phyloP scores from a whole-genome alignment of 2,329 filamentous ascomycete species.

The Pyrenophora seminiperda region DNA sequence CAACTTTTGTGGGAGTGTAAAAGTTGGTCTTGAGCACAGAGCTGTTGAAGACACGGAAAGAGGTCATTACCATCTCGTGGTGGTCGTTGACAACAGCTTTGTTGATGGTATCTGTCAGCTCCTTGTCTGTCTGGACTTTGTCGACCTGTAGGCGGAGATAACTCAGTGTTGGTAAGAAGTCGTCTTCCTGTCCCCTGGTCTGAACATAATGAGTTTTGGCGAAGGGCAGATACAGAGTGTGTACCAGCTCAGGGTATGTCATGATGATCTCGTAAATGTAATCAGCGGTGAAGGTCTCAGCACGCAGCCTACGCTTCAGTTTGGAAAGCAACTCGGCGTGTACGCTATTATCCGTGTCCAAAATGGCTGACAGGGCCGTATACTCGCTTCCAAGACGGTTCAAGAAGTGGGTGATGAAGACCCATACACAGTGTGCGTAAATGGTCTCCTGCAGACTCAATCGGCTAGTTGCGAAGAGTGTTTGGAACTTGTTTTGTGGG shows the following conservation, averaged over 20 bases:
- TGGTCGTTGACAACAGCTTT: constrained; percentile 73
- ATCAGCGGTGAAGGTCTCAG: constrained; percentile 96
- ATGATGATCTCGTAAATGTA: constrained; percentile 98
- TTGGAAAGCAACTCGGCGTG: constrained; percentile 89
- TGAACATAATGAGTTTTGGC: constrained; percentile 82
- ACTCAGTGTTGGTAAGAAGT: constrained; percentile 72
- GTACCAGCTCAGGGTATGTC: constrained; percentile 84
- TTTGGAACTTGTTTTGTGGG: constrained; percentile 94
- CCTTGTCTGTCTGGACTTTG: constrained; percentile 56
- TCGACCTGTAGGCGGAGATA: constrained; percentile 70
- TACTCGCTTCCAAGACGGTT: constrained; percentile 95
- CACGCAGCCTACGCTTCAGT: constrained; percentile 92
- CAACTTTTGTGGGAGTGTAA: constrained; percentile 98
- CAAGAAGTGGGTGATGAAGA: constrained; percentile 97
- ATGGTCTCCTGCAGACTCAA: constrained; percentile 95
- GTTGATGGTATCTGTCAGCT: constrained; percentile 48
- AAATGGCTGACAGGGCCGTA: constrained; percentile 77
- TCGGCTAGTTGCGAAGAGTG: constrained; percentile 81
- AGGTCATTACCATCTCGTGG: constrained; percentile 96
- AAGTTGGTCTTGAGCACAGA: constrained; percentile 95
- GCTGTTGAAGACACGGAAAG: constrained; percentile 94
- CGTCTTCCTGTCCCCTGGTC: constrained; percentile 66
- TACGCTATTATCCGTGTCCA: constrained; percentile 79
- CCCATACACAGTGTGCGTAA: constrained; percentile 96
- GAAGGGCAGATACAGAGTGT: constrained; percentile 88